phyloP scores from a whole-genome alignment of 2,329 filamentous ascomycete genomes.

The Penicillium capsulatum region DNA sequence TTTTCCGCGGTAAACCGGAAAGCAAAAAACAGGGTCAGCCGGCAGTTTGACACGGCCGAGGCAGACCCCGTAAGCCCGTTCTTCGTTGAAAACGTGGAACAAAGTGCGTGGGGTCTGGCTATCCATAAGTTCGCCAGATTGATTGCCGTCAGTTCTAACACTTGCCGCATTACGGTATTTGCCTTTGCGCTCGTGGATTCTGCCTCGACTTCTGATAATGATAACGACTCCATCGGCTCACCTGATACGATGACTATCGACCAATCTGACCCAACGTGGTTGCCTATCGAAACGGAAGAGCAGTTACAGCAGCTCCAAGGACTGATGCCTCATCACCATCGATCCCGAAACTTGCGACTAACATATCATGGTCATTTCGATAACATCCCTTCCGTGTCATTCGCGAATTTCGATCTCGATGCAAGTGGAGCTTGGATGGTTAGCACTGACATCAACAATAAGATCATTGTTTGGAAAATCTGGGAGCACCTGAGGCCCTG shows the following conservation, averaged over 20 bases:
- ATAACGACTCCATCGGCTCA: slow-evolving; percentile 13
- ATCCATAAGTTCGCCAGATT: slow-evolving; percentile 76
- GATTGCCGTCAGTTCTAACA: slow-evolving; percentile 81
- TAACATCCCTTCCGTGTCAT: slow-evolving; percentile 57
- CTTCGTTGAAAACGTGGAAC: slow-evolving; percentile 70
- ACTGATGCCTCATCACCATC: slow-evolving; percentile 29
- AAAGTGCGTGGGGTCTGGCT: slow-evolving; percentile 83
- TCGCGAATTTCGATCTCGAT: slow-evolving; percentile 57
- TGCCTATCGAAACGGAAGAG: slow-evolving; percentile 24
- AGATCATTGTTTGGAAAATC: slow-evolving; percentile 48
- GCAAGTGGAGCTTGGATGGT: slow-evolving; percentile 54
- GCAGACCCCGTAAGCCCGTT: slow-evolving; percentile 50
- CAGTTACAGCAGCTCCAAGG: slow-evolving; percentile 28
- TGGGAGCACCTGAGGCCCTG: slow-evolving; percentile 38
- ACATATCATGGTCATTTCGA: slow-evolving; percentile 41
- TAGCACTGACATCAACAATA: slow-evolving; percentile 54
- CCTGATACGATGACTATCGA: slow-evolving; percentile 1
- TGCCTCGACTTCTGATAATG: slow-evolving; percentile 20
- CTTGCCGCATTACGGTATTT: slow-evolving; percentile 54
- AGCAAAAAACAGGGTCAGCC: slow-evolving; percentile 14
- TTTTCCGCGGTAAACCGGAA: slow-evolving; percentile 43
- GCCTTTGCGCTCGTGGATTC: slow-evolving; percentile 53
- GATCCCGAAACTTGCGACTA: slow-evolving; percentile 42
- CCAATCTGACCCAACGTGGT: slow-evolving; percentile 31
- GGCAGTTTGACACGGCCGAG: slow-evolving; percentile 31